A percentile compares a stretch with the other conserved stretches of the same genome.
phyloP scores from a whole-genome alignment of 1,139 yeast genomes.

The Sugiyamaella sp. region DNA sequence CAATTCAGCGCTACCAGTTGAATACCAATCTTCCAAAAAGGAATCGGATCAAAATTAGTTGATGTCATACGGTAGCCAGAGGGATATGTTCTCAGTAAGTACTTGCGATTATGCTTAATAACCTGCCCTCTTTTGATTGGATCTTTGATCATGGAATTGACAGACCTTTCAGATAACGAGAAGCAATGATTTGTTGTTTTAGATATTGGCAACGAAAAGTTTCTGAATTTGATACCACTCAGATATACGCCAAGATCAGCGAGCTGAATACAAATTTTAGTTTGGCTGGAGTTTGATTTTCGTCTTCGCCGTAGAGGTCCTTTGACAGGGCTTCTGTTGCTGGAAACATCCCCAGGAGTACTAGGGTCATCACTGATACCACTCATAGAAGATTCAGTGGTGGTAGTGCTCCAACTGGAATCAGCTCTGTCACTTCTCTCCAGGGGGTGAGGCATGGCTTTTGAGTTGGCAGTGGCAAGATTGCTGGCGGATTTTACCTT shows the following conservation, averaged over 20 bases:
- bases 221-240: constrained; percentile 75
- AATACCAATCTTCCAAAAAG: constrained; percentile 80
- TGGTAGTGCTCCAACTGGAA: constrained; percentile 7
- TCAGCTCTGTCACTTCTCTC: constrained; percentile 17
- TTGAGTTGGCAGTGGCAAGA: constrained; percentile 1
- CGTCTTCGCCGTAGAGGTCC: constrained; percentile 14
- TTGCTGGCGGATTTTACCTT: constrained; percentile 60
- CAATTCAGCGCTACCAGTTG: constrained; percentile 98
- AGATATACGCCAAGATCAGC: constrained; percentile 66
- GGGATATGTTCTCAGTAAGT: constrained; percentile 85
- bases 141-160: constrained; percentile 67
- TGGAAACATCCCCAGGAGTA: background rate
- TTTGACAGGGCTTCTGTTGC: constrained; percentile 13
- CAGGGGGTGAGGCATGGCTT: background rate
- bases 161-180: constrained; percentile 76
- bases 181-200: constrained; percentile 81
- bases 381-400: constrained; percentile 21
- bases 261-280: constrained; percentile 53
- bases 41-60: constrained; percentile 76
- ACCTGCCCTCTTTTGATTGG: constrained; percentile 52
- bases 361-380: constrained; percentile 20
- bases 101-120: constrained; percentile 74
- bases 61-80: constrained; percentile 75
- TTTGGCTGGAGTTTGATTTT: constrained; percentile 36
- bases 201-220: constrained; percentile 85